Conservation (phyloP, 2,329 filamentous ascomycete genomes). For the Alternaria tenuissima region DNA sequence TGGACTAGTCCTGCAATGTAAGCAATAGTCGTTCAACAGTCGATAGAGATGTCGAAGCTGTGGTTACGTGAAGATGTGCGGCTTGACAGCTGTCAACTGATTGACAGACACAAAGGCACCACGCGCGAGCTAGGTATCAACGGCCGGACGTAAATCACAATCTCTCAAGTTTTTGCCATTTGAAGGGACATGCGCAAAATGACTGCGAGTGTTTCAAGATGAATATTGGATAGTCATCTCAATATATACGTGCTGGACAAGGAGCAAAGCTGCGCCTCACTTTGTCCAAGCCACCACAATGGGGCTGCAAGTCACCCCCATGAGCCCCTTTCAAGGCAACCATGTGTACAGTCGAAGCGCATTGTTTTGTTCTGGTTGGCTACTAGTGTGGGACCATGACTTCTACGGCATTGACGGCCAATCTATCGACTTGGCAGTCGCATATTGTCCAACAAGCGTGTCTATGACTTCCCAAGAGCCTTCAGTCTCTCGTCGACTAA, state of each 20-base stretch:
- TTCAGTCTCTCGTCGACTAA: slow-evolving; percentile 76
- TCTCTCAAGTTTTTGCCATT: not conserved
- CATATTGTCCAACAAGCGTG: not conserved
- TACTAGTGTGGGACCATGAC: slow-evolving; percentile 10
- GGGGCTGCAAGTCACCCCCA: slow-evolving; percentile 34
- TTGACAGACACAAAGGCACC: slow-evolving; percentile 23
- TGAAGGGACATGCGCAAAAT: not conserved
- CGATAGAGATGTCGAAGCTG: not conserved
- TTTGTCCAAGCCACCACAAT: slow-evolving; percentile 38
- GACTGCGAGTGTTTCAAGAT: not conserved
- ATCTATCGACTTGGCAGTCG: slow-evolving; percentile 2
- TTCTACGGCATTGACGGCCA: slow-evolving; percentile 9
- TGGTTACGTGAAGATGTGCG: not conserved
- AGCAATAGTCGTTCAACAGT: slow-evolving; percentile 24
- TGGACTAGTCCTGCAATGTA: slow-evolving; percentile 33
- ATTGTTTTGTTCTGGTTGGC: slow-evolving; percentile 10
- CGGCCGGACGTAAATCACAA: slow-evolving; percentile 1
- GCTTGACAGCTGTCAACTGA: slow-evolving; percentile 19
- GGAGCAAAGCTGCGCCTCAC: slow-evolving; percentile 47
- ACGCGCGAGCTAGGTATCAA: slow-evolving; percentile 37
- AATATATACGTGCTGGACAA: slow-evolving; percentile 37
- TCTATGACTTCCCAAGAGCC: slow-evolving; percentile 41
- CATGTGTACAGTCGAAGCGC: slow-evolving; percentile 1
- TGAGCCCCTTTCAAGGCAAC: slow-evolving; percentile 21
- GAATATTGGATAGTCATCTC: not conserved